Percentiles rank a stretch among this genome's conserved stretches.
Evolutionary conservation across 148 eudicot species (phyloP).

Genomic region (Spergularia bocconei): DNA sequence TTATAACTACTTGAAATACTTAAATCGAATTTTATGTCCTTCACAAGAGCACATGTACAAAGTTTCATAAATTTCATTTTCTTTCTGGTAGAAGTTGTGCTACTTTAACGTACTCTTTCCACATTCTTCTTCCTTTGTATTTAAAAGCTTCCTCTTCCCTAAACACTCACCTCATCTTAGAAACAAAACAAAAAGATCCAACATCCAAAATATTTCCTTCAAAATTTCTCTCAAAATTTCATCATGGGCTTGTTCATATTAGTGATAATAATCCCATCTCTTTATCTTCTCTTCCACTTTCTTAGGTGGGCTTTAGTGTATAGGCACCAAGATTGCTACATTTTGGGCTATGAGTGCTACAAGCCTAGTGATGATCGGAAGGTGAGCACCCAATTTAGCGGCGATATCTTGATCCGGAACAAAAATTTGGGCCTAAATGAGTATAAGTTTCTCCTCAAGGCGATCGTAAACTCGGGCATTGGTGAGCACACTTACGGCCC

Average conservation of each 20-base stretch:
- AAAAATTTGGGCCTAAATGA: slow-evolving; percentile 58
- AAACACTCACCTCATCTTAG: not conserved
- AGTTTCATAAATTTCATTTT: not conserved
- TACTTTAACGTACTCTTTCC: not conserved
- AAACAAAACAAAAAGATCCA: not conserved
- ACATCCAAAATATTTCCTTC: too few relatives aligned
- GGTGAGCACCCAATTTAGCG: slow-evolving; percentile 50
- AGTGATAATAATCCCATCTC: slow-evolving; percentile 25
- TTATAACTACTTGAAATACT: too few relatives aligned
- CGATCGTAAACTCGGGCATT: slow-evolving; percentile 66
- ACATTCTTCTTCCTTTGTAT: not conserved
- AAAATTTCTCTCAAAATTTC: not conserved
- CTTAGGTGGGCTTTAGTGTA: slow-evolving; percentile 20
- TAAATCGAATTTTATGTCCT: not conserved
- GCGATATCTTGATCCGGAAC: slow-evolving; percentile 57
- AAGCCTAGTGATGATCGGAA: slow-evolving; percentile 55
- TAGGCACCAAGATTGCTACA: slow-evolving; percentile 55
- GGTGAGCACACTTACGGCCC: slow-evolving; percentile 87
- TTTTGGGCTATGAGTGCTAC: slow-evolving; percentile 61
- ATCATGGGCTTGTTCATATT: slow-evolving; percentile 36
- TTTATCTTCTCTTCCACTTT: slow-evolving; percentile 35
- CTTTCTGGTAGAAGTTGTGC: slow-evolving; percentile 2
- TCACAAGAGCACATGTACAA: not conserved
- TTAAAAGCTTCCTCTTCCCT: not conserved
- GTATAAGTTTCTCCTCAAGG: slow-evolving; percentile 67